phyloP scores from a whole-genome alignment of 441 rosid genomes.

The Manihot esculenta region DNA sequence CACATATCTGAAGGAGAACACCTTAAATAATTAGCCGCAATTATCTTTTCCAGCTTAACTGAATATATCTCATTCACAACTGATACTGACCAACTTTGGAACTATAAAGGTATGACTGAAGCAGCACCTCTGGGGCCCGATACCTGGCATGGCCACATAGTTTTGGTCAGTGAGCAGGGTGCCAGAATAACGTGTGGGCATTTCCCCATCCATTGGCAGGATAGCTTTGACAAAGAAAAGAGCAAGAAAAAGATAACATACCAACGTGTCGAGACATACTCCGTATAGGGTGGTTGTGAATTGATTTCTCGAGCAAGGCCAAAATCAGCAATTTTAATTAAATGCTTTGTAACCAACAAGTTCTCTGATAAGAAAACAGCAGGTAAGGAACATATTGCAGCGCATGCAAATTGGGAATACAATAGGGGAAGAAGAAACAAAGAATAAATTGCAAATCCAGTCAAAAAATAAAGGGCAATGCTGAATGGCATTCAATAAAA shows the following conservation, averaged over 20 bases:
- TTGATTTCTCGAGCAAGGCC: constrained; percentile 89
- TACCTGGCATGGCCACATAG: constrained; percentile 50
- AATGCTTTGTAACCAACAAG: constrained; percentile 67
- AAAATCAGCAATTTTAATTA: constrained; percentile 93
- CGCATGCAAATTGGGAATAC: not conserved
- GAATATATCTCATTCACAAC: too few relatives aligned
- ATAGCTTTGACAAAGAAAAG: not conserved
- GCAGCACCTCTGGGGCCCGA: constrained; percentile 94
- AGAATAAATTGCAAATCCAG: not conserved
- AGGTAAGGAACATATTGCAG: not conserved
- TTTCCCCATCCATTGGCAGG: not conserved
- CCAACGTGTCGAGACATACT: constrained; percentile 97
- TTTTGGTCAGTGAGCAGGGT: not conserved
- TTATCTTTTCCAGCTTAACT: too few relatives aligned
- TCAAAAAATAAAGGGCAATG: not conserved
- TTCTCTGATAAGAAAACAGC: constrained; percentile 47
- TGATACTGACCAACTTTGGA: constrained; percentile 64
- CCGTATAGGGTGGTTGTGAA: constrained; percentile 87
- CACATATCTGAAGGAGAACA: constrained; percentile 68
- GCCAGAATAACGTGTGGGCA: not conserved
- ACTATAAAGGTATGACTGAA: constrained; percentile 71
- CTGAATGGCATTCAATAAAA: not conserved
- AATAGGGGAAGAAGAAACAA: not conserved
- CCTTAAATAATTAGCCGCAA: not conserved
- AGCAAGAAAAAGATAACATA: constrained; percentile 34